Percentiles rank a stretch among this genome's conserved stretches.
These are phyloP conservation scores for Amanita phalloides DNA, from an alignment of 768 basidiomycete genomes.

Conservation along the genomic window DNA sequence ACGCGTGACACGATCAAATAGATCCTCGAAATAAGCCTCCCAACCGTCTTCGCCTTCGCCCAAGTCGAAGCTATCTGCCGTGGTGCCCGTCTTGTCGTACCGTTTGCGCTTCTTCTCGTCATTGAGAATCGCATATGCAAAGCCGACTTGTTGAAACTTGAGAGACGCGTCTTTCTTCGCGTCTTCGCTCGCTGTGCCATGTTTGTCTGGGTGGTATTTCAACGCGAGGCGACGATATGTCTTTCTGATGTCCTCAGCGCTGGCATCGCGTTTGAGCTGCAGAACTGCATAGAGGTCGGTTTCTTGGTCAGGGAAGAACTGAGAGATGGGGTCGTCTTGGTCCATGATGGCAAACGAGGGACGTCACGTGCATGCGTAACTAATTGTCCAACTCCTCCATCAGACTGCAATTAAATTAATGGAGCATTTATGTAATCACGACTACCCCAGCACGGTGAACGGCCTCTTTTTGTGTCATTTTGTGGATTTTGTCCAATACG, in stretches of 20 bases:
- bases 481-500: too few species aligned
- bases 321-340: slow-evolving; percentile 57
- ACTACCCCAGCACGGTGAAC: too few species aligned
- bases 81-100: slow-evolving; percentile 83
- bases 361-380: background rate
- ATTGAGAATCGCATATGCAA: slow-evolving; percentile 82
- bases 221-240: slow-evolving; percentile 82
- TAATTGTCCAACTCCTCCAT: too few species aligned
- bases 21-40: slow-evolving; percentile 89
- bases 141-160: slow-evolving; percentile 89
- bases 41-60: slow-evolving; percentile 77
- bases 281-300: slow-evolving; percentile 78
- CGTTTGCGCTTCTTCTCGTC: slow-evolving; percentile 65
- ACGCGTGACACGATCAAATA: slow-evolving; percentile 82
- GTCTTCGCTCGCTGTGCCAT: slow-evolving; percentile 44
- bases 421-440: too few species aligned
- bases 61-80: slow-evolving; percentile 67
- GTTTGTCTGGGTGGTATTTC: slow-evolving; percentile 85
- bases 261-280: slow-evolving; percentile 40
- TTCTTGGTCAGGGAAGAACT: slow-evolving; percentile 64
- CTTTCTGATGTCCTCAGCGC: slow-evolving; percentile 62
- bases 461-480: too few species aligned
- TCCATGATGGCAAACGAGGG: slow-evolving; percentile 35
- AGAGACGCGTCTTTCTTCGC: slow-evolving; percentile 58
- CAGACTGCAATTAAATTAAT: too few species aligned